These are phyloP conservation scores for Saturnispora halmiae DNA, from an alignment of 805 yeast species.

Conservation along the genomic window DNA sequence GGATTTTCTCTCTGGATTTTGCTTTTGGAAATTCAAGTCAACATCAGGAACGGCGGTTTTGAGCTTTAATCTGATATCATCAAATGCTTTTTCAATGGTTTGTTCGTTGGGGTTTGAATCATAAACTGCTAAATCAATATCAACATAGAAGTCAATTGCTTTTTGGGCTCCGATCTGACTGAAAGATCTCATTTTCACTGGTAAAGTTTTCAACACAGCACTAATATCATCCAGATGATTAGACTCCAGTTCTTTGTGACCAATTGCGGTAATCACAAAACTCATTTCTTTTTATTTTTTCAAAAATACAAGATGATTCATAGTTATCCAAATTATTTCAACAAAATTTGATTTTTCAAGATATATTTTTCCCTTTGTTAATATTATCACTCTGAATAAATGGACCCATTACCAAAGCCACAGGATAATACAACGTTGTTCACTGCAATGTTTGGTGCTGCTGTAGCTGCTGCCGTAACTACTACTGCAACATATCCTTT, in stretches of 20 bases:
- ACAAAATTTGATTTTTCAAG: no score
- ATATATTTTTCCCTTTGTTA: no score
- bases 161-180: conserved; percentile 27
- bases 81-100: conserved; percentile 15
- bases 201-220: conserved; percentile 22
- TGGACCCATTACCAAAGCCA: conserved; percentile 21
- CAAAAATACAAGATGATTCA: no score
- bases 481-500: conserved; percentile 63
- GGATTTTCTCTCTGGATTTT: conserved; percentile 24
- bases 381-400: no score
- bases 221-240: not conserved
- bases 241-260: conserved; percentile 13
- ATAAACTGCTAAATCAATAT: conserved; percentile 17
- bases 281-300: no score
- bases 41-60: conserved; percentile 24
- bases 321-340: no score
- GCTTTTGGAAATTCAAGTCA: conserved; percentile 38
- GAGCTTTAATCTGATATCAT: conserved; percentile 13
- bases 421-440: conserved; percentile 35
- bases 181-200: conserved; percentile 25
- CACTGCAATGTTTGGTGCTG: conserved; percentile 52
- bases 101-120: conserved; percentile 6
- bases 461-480: conserved; percentile 53
- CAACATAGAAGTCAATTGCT: conserved; percentile 32
- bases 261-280: conserved; percentile 26